Evolutionary conservation across 1,284 basidiomycete species (phyloP), one percentile per base, ranked within the genome.

Genomic region (Trametes sp.): DNA sequence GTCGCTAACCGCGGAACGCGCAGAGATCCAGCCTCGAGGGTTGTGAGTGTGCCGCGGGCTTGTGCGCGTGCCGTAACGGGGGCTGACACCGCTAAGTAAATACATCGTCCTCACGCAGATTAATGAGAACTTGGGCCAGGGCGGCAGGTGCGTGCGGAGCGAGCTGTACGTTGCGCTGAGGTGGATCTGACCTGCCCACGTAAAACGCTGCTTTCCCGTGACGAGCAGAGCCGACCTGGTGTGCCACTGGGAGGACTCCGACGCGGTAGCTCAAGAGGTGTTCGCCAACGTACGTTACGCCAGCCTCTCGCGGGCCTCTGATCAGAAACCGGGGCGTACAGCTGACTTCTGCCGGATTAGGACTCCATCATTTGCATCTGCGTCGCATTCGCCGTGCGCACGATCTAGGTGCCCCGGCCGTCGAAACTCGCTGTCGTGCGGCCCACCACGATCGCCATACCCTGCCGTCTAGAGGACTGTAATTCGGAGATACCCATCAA

Each of bases 41-140:
- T 92, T 91, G 91, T 93, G 76, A 84, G 91, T 82, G 4, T 14
- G 61, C 59, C 48, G 62, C 59, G 28, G 62, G 38, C 56, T 56
- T 36, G 46, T 31, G 53, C 53, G 38, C 23, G 11, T 55, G 48
- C 56, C 53, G 54, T 42, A 57, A 45, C 11, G 16, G 28, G 29
- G 41, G 35, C 58, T 53, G 53, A 44, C n/a, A 23, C 11, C 58
- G 21, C 68, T 54, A 68, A 93, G 91, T 73, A 94, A 94, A 80
- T 94, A 92, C 73, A 86, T 93, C 61, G 92, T 94, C 46, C 79
- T 92, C 57, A 92, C 91, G 44, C 91, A 93, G 72, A 88, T 92
- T 65, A 90, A 87, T 73, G 90, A 93, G 80, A 93, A 93, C 71
- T 77, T 85, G 61, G 89, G 89, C 6, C 92, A 94, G 75, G 92